A percentile compares a stretch with the other conserved stretches of the same genome.
Conservation (phyloP, 2,329 filamentous ascomycete species). For the Podosphaera leucotricha region DNA sequence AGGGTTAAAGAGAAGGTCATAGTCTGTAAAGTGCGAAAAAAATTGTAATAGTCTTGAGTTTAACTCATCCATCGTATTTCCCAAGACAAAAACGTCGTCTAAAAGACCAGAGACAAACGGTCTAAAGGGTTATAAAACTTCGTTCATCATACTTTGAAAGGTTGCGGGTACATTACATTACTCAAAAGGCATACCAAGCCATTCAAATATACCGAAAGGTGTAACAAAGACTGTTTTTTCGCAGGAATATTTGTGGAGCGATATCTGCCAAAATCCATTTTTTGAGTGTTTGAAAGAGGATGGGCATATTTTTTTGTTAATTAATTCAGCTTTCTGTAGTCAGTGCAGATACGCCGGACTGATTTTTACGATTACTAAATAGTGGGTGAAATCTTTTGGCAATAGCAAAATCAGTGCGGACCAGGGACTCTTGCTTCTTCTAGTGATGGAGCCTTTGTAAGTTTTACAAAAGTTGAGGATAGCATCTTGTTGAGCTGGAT, state of each 20-base stretch:
- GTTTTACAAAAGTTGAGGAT: neutral
- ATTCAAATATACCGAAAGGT: neutral
- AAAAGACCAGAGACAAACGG: neutral
- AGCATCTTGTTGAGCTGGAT: neutral
- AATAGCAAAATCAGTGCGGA: neutral
- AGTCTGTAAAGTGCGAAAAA: too few relatives aligned
- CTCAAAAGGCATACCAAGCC: conserved; percentile 1
- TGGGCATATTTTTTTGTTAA: neutral
- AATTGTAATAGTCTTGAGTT: too few relatives aligned
- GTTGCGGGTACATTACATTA: neutral
- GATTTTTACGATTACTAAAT: neutral
- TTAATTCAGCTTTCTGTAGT: neutral
- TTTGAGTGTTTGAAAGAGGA: neutral
- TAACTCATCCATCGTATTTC: neutral
- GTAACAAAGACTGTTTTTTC: neutral
- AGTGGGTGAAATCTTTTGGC: neutral
- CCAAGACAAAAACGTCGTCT: neutral
- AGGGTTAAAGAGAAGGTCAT: too few relatives aligned
- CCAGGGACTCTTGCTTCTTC: neutral
- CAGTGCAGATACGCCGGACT: too few relatives aligned
- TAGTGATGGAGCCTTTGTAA: neutral
- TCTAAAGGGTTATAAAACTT: neutral
- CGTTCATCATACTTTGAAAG: neutral
- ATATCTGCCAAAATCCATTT: neutral
- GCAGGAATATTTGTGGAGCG: neutral